These are phyloP conservation scores for Ganoderma multipileum DNA, from an alignment of 1,284 basidiomycete genomes.

Conservation along the genomic window DNA sequence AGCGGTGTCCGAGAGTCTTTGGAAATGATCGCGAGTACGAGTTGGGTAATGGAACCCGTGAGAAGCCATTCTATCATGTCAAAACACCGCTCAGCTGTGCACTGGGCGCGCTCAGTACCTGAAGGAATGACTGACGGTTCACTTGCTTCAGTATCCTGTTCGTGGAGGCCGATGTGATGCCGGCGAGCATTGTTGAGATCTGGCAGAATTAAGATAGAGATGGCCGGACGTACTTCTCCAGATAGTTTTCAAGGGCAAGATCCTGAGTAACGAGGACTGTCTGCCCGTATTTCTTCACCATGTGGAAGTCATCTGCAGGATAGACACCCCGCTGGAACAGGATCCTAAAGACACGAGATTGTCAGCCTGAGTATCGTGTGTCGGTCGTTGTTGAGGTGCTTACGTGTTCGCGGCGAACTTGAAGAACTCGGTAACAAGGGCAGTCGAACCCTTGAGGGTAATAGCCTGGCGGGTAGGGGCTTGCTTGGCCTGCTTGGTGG, in stretches of 20 bases:
- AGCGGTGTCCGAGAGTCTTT: slow-evolving; percentile 92
- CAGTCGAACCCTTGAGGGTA: slow-evolving; percentile 94
- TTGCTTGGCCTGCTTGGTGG: slow-evolving; percentile 74
- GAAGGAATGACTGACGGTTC: slow-evolving; percentile 65
- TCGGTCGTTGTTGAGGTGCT: slow-evolving; percentile 35
- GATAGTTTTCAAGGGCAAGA: slow-evolving; percentile 90
- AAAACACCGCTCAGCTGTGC: slow-evolving; percentile 14
- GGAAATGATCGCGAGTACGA: slow-evolving; percentile 96
- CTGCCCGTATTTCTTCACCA: slow-evolving; percentile 98
- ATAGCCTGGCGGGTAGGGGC: slow-evolving; percentile 77
- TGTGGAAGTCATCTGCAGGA: slow-evolving; percentile 98
- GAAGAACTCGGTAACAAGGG: slow-evolving; percentile 99
- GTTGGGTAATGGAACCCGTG: slow-evolving; percentile 87
- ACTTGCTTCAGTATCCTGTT: slow-evolving; percentile 89
- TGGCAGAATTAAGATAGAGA: slow-evolving; percentile 10
- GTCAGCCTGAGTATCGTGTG: background rate
- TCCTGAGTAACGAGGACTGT: slow-evolving; percentile 96
- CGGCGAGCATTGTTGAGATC: background rate
- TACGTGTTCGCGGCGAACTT: slow-evolving; percentile 96
- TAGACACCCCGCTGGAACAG: slow-evolving; percentile 98
- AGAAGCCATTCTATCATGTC: slow-evolving; percentile 84
- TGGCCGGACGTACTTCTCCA: slow-evolving; percentile 68
- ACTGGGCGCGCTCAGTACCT: slow-evolving; percentile 16
- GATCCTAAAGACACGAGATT: slow-evolving; percentile 62
- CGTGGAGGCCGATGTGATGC: slow-evolving; percentile 2